Evolutionary conservation across 169 alveolate species (phyloP).

Genomic region (Perkinsus chesapeaki): DNA sequence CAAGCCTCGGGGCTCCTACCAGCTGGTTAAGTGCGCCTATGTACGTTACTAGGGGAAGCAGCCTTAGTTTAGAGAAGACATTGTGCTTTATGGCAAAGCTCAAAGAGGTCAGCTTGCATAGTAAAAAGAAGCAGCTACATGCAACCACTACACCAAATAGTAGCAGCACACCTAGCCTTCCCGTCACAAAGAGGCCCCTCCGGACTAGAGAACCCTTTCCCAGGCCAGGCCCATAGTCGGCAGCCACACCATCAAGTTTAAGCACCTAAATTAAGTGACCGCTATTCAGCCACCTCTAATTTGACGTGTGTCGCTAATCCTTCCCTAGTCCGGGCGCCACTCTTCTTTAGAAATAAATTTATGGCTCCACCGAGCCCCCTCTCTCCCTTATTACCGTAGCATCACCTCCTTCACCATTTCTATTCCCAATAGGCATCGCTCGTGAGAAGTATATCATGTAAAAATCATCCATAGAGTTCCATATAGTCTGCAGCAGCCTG

Average conservation of each 20-base stretch:
- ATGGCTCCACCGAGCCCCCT: not conserved
- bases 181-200: not conserved
- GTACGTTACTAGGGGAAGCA: not conserved
- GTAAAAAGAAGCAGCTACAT: not conserved
- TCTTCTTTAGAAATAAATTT: too few species aligned
- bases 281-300: too few species aligned
- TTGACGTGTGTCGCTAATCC: too few species aligned
- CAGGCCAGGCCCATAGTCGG: not conserved
- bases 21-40: not conserved
- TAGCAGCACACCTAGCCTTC: not conserved
- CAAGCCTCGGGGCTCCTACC: not conserved
- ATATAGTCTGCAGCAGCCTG: not conserved
- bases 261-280: not conserved
- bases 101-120: not conserved
- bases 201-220: not conserved
- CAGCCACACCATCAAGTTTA: not conserved
- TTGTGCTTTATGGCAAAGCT: not conserved
- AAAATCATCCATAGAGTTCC: not conserved
- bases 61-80: not conserved
- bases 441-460: not conserved
- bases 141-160: not conserved
- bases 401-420: not conserved
- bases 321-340: too few species aligned
- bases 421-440: not conserved
- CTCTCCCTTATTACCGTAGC: too few species aligned